phyloP scores from a whole-genome alignment of 2,329 filamentous ascomycete genomes.

The Hypomyces rosellus region DNA sequence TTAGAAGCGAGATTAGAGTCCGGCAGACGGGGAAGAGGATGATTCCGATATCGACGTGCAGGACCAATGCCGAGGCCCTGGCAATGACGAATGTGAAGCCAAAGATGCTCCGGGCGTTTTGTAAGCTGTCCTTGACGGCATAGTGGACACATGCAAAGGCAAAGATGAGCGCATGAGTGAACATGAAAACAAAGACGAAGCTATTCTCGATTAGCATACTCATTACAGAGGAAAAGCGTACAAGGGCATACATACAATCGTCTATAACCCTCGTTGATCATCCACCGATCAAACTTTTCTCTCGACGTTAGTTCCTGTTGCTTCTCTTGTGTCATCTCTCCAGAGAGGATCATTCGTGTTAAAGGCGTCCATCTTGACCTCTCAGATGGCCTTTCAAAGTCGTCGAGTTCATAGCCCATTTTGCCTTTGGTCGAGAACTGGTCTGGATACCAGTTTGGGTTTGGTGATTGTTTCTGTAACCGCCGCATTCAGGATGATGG shows the following conservation, averaged over 20 bases:
- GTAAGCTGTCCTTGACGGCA: conserved; percentile 68
- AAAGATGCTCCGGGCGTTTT: conserved; percentile 59
- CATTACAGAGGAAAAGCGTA: not conserved
- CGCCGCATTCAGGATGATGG: too few relatives aligned
- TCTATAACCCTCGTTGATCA: conserved; percentile 82
- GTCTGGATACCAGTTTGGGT: too few relatives aligned
- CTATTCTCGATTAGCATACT: conserved; percentile 31
- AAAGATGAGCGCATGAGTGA: conserved; percentile 71
- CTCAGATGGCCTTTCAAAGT: conserved; percentile 47
- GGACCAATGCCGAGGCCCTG: conserved; percentile 64
- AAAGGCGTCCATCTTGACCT: conserved; percentile 76
- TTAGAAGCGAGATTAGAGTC: conserved; percentile 73
- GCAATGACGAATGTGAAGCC: conserved; percentile 73
- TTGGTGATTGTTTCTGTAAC: too few relatives aligned
- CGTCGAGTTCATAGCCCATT: conserved; percentile 24
- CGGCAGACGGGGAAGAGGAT: conserved; percentile 78
- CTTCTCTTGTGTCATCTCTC: conserved; percentile 70
- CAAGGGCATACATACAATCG: conserved; percentile 62
- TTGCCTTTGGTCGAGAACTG: conserved; percentile 2
- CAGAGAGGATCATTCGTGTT: conserved; percentile 75
- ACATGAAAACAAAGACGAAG: conserved; percentile 69
- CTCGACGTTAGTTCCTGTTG: conserved; percentile 60
- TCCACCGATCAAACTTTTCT: conserved; percentile 77
- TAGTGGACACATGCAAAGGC: conserved; percentile 77
- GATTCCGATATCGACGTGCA: conserved; percentile 77